Conservation (phyloP, 805 yeast genomes). For the Cyberlindnera misumaiensis region DNA sequence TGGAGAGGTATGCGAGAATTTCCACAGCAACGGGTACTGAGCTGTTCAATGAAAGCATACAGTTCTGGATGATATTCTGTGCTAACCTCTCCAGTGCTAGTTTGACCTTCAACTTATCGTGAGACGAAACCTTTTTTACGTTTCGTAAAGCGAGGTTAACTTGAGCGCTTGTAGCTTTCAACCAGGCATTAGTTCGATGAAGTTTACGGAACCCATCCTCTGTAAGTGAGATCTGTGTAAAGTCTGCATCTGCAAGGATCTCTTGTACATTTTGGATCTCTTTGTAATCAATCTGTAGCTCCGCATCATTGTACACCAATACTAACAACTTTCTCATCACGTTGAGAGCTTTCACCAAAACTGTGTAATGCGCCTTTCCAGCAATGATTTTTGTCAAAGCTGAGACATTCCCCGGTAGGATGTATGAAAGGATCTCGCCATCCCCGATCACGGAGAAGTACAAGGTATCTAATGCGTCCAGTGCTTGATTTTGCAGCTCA, state of each 20-base stretch:
- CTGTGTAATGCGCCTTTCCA: slow-evolving; percentile 32
- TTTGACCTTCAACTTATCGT: slow-evolving; percentile 29
- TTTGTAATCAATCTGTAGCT: slow-evolving; percentile 23
- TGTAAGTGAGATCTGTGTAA: slow-evolving; percentile 14
- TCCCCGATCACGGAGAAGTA: slow-evolving; percentile 31
- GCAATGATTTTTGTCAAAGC: slow-evolving; percentile 32
- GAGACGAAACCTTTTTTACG: slow-evolving; percentile 19
- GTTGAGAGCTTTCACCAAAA: slow-evolving; percentile 26
- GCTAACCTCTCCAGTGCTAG: slow-evolving; percentile 26
- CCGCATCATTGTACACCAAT: slow-evolving; percentile 36
- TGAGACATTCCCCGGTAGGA: slow-evolving; percentile 48
- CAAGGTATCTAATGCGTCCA: slow-evolving; percentile 29
- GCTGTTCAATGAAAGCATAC: slow-evolving; percentile 29
- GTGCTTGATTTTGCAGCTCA: slow-evolving; percentile 26
- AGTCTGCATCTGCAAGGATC: slow-evolving; percentile 8
- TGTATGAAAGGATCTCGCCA: slow-evolving; percentile 42
- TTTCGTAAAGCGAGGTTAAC: slow-evolving; percentile 35
- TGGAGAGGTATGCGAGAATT: slow-evolving; percentile 23
- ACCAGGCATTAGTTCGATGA: slow-evolving; percentile 47
- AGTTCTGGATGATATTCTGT: slow-evolving; percentile 24
- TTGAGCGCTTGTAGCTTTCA: slow-evolving; percentile 46
- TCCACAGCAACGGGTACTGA: slow-evolving; percentile 32
- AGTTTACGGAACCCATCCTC: slow-evolving; percentile 17
- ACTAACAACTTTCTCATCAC: slow-evolving; percentile 26
- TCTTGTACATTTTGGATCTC: slow-evolving; percentile 17